A percentile compares a stretch with the other conserved stretches of the same genome.
phyloP scores from a whole-genome alignment of 805 yeast species.

The Saccharomycopsis lassenensis region DNA sequence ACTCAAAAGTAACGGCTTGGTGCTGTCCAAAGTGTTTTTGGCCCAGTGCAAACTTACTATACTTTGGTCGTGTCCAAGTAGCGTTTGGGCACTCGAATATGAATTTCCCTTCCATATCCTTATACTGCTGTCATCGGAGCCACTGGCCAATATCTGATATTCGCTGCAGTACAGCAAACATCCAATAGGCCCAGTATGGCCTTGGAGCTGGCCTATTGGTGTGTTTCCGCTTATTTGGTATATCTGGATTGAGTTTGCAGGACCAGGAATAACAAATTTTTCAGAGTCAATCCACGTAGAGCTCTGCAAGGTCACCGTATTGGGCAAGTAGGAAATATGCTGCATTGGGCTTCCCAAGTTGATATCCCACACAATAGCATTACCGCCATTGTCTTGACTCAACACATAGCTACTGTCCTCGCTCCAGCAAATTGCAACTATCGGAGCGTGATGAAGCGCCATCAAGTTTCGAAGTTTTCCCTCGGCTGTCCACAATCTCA shows the following conservation, averaged over 20 bases:
- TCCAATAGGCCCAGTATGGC: conserved; percentile 56
- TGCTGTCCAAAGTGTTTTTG: conserved; percentile 17
- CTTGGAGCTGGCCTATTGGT: conserved; percentile 44
- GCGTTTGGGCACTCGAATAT: conserved; percentile 37
- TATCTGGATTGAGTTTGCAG: conserved; percentile 42
- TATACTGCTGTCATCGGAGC: conserved; percentile 66
- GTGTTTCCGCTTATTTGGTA: conserved; percentile 35
- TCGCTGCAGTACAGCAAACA: conserved; percentile 41
- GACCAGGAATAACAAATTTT: conserved; percentile 63
- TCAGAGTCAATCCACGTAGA: conserved; percentile 64
- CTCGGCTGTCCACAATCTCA: conserved; percentile 67
- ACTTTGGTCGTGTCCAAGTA: conserved; percentile 48
- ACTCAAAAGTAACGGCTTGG: conserved; percentile 29
- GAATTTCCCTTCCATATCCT: conserved; percentile 68
- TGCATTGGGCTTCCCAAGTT: conserved; percentile 38
- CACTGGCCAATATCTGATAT: conserved; percentile 51
- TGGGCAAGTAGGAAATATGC: conserved; percentile 33
- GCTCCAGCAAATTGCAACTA: conserved; percentile 53
- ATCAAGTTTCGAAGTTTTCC: conserved; percentile 53
- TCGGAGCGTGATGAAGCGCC: conserved; percentile 42
- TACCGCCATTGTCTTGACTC: conserved; percentile 47
- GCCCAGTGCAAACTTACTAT: conserved; percentile 50
- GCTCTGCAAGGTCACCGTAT: no score
- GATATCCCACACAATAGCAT: conserved; percentile 57
- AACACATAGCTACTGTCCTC: conserved; percentile 40